Conservation (phyloP, 257 asterid genomes). For the Solanum infundibuliforme region DNA sequence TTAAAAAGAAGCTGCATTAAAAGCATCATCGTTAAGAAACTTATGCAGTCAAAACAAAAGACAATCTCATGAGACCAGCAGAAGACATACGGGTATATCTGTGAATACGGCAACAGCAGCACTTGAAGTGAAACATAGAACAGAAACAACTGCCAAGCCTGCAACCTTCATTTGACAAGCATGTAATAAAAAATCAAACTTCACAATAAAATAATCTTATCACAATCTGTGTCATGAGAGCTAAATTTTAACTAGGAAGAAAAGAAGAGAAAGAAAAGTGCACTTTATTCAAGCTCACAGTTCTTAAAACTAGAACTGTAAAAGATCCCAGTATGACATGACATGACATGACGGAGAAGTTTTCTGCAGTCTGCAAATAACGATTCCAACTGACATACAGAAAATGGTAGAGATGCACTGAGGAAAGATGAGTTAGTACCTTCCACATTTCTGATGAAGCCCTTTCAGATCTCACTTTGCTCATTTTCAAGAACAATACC, state of each 20-base stretch:
- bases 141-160: slow-evolving; percentile 76
- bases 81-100: slow-evolving; percentile 61
- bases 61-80: not conserved
- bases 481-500: slow-evolving; percentile 78
- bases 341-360: not conserved
- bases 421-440: slow-evolving; percentile 27
- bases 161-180: slow-evolving; percentile 52
- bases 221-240: not conserved
- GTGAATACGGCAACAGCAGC: slow-evolving; percentile 59
- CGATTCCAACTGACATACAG: not conserved
- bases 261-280: not conserved
- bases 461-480: slow-evolving; percentile 84
- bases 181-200: not conserved
- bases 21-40: not conserved
- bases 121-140: slow-evolving; percentile 77
- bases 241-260: not conserved
- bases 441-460: slow-evolving; percentile 78
- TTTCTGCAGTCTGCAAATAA: not conserved
- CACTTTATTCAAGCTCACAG: not conserved
- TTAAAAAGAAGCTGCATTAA: slow-evolving; percentile 61
- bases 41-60: not conserved
- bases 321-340: not conserved
- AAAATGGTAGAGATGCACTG: not conserved
- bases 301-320: not conserved
- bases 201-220: not conserved